A percentile compares a stretch with the other conserved stretches of the same genome.
These are phyloP conservation scores for Lyophyllum atratum DNA, from an alignment of 768 basidiomycete species.

Conservation along the genomic window DNA sequence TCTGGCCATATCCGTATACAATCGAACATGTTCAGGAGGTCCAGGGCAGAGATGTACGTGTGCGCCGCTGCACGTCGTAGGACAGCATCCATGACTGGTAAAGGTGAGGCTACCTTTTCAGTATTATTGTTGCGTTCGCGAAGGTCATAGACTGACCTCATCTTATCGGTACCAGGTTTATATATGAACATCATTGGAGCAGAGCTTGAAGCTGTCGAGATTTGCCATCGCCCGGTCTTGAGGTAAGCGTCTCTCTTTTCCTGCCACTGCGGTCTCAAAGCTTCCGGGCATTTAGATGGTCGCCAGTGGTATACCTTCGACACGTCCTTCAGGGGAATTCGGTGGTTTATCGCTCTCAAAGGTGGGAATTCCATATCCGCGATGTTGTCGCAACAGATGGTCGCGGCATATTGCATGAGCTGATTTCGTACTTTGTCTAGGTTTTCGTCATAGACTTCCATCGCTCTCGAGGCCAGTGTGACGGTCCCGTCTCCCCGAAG, in stretches of 20 bases:
- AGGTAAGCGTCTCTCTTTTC: slow-evolving; percentile 10
- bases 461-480: neutral
- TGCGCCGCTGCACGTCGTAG: neutral
- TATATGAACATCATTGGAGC: neutral
- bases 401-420: neutral
- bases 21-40: neutral
- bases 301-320: slow-evolving; percentile 24
- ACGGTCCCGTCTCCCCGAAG: neutral
- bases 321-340: slow-evolving; percentile 34
- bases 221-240: slow-evolving; percentile 5
- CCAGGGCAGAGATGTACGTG: neutral
- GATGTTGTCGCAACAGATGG: neutral
- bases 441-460: neutral
- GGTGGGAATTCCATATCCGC: slow-evolving; percentile 18
- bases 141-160: neutral
- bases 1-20: neutral
- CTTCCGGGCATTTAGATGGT: slow-evolving; percentile 12
- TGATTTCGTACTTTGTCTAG: neutral
- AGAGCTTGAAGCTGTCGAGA: neutral
- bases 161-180: no score
- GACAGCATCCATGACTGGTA: neutral
- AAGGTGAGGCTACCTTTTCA: neutral
- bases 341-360: slow-evolving; percentile 34
- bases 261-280: slow-evolving; percentile 10
- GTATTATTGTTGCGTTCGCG: neutral